These are phyloP conservation scores for Paraconiothyrium sp. DNA, from an alignment of 2,329 filamentous ascomycete species.

Conservation along the genomic window DNA sequence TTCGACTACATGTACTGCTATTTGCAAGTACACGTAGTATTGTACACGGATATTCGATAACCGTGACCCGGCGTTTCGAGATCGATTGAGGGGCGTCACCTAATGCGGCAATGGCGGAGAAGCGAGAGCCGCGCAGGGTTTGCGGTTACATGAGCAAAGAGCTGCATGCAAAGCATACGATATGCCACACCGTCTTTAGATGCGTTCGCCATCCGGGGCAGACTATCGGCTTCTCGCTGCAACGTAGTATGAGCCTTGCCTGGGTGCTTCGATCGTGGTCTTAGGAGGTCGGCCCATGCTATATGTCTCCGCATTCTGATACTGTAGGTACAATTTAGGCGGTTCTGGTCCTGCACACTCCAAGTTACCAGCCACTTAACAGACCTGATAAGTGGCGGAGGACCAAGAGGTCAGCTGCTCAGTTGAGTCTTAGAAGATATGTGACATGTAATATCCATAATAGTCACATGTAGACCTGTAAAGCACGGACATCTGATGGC, in stretches of 20 bases:
- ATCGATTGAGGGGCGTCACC: conserved; percentile 23
- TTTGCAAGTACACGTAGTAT: conserved; percentile 8
- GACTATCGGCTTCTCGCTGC: conserved; percentile 22
- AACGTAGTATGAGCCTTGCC: conserved; percentile 23
- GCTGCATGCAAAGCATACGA: conserved; percentile 40
- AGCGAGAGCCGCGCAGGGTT: conserved; percentile 22
- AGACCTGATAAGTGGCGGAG: conserved; percentile 21
- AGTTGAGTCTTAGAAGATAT: conserved; percentile 31
- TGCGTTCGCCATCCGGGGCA: conserved; percentile 29
- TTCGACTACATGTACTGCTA: conserved; percentile 3
- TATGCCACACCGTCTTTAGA: conserved; percentile 23
- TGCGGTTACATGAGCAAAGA: conserved; percentile 23
- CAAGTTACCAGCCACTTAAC: conserved; percentile 25
- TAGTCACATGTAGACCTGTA: conserved; percentile 29
- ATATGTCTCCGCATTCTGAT: conserved; percentile 33
- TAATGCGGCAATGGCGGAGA: conserved; percentile 28
- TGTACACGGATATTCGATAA: conserved; percentile 8
- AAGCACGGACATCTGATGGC: conserved; percentile 22
- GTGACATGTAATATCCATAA: conserved; percentile 30
- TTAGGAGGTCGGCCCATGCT: conserved; percentile 25
- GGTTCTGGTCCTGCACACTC: conserved; percentile 18
- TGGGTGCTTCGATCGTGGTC: conserved; percentile 24
- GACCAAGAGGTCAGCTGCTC: conserved; percentile 15
- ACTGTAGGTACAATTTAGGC: conserved; percentile 28
- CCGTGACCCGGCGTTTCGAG: conserved; percentile 17